Conservation (phyloP, 78 protist species). For the Dictyostelium purpureum region DNA sequence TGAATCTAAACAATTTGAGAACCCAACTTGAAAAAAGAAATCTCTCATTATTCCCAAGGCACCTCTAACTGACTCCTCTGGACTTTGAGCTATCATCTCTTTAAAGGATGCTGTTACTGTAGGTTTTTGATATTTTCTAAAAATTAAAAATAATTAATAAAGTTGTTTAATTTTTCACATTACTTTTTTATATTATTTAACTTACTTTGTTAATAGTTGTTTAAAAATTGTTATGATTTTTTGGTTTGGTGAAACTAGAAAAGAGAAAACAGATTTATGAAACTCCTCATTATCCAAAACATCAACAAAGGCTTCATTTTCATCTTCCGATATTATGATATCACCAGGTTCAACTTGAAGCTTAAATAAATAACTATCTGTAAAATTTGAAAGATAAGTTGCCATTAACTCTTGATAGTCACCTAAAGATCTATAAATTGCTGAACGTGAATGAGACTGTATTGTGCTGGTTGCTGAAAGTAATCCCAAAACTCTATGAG, state of each 20-base stretch:
- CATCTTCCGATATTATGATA: background rate
- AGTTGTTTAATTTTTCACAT: background rate
- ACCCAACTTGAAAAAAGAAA: conserved; percentile 3
- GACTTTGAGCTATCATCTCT: background rate
- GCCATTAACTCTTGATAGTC: conserved; percentile 7
- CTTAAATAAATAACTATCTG: background rate
- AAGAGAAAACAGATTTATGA: conserved; percentile 16
- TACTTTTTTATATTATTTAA: background rate
- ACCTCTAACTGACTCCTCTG: background rate
- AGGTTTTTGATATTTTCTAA: background rate
- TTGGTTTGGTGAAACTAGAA: background rate
- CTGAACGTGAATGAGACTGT: background rate
- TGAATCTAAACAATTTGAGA: background rate
- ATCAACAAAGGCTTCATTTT: background rate
- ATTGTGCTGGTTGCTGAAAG: background rate
- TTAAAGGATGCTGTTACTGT: conserved; percentile 34
- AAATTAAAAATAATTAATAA: background rate
- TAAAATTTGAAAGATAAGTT: background rate
- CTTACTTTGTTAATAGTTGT: background rate
- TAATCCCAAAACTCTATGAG: background rate
- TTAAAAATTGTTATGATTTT: background rate
- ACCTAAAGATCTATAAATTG: background rate
- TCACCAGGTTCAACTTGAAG: background rate
- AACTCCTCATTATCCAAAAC: conserved; percentile 14
- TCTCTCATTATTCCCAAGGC: conserved; percentile 24